Evolutionary conservation across 2,329 filamentous ascomycete genomes (phyloP), one percentile per base, ranked within the genome.

Genomic region (Sarocladium kiliense): DNA sequence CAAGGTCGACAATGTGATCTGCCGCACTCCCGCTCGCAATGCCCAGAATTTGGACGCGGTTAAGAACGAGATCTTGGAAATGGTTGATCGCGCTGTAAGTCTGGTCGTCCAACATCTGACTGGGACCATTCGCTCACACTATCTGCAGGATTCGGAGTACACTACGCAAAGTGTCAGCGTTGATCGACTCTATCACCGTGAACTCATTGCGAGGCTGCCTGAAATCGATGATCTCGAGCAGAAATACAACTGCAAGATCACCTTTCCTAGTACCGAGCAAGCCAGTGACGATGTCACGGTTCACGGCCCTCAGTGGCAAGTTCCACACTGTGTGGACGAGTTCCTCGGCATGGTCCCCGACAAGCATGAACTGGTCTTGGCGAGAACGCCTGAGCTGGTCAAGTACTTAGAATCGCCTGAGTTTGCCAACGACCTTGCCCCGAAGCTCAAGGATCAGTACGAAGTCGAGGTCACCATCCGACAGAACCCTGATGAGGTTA

Each of bases 231-330:
- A 94, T 63, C 80, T 99, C 53, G 94, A 99, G 77, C 95, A 96
- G 79, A 97, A 96, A 74, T 97, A 92, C 88, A 97, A 97, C 71
- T 99, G 94, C 85, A 97, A 97, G 77, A 95, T 99, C 66, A 89
- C 91, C 63, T 99, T 99, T 68, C 94, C 94, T 7, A 96, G 92
- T 74, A 97, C 94, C 10, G 94, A 99, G 71, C 89, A 95, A 72
- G 94, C 94, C 21, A 97, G 93, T 68, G 94, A 99, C 66, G 88
- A 95, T 66, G 91, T 99, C 54, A 95, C 88, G 18, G 91, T 99
- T 57, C 96, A 91, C 58, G 94, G 94, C 3, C 94, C 94, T 51
- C 93, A 97, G 75, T 99, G 95, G 82, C 94, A 97, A 78, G 93
- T 99, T 34, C 93, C 94, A 59, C 89, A 96, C 68, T 96, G 93